Base-by-base conservation (phyloP, 2,329 filamentous ascomycete genomes). In the Talaromyces sp. region DNA sequence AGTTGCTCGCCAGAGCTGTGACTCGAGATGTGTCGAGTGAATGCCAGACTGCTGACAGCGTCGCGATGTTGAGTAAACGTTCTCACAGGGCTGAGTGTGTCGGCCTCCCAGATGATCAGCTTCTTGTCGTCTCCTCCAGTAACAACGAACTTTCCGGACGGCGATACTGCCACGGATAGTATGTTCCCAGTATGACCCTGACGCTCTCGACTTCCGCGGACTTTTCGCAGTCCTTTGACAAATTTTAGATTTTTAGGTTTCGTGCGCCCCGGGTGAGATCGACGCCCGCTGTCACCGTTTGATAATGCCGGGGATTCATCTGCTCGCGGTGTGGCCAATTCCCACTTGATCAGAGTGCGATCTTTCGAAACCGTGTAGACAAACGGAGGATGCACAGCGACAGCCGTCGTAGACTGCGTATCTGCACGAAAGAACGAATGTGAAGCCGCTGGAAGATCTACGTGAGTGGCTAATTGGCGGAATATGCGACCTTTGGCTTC, bases 51-150 rank as follows among this genome's bases (percentile, higher is more conserved):
- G 6, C 90, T 94, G 57, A 99, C 87, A 16, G 91, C 85, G 70
- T 96, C 95, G 64, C 95, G 87, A 78, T 99, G 95, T 64, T 96
- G 92, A n/a, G 86, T 87, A 74, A 98, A 96, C 3, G 94, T 87
- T 68, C 89, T 89, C 67, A 96, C 78, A 0, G 92, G 90, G 58
- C 85, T 89, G 56, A 99, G 82, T 0, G 88, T 89, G 58, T 85
- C 85, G 10, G 92, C 90, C 68, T 96, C 88, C 89, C 94, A 96
- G 65, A 98, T 87, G 59, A 98, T 90, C 53, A 99, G 81, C 59
- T 89, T 89, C 63, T 87, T 87, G 75, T 98, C 94, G 65, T 87
- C 85, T 56, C 94, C 94, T 56, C 94, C 95, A 0, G 95, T 98
- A 7, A 90, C 95, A 57, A 99, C 87, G 66, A 88, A 98, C 74